Evolutionary conservation across 2,329 filamentous ascomycete genomes (phyloP), one percentile per base, ranked within the genome.

Genomic region (Exophiala spinifera): DNA sequence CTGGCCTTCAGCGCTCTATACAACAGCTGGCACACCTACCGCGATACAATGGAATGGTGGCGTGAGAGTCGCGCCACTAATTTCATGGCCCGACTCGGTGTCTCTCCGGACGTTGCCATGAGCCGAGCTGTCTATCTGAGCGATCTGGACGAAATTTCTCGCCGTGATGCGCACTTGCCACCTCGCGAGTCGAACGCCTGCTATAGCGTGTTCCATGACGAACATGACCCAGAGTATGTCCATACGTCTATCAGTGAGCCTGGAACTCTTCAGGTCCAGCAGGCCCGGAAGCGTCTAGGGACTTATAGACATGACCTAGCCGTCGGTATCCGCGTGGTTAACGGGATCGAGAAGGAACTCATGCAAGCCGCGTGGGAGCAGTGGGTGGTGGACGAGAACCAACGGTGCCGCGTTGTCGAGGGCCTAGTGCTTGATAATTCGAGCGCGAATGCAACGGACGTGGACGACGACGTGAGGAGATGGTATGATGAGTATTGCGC

Each of bases 311-410:
- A 99, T 69, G 91, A 97, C 67, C 77, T 99, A 17, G 75, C 97
- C 2, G 91, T 99, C 4, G 91, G 91, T 4, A 84, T 97, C 76
- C 84, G 91, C 3, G 83, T 96, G 2, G 86, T 97, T 57, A 96
- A 97, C 71, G 86, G 81, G 53, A 84, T 97, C 23, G 94, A 97
- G 76, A 80, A 82, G 55, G 91, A 96, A 70, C 86, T 96, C 69
- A 72, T 97, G 50, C 82, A 84, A 65, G 87, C 87, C 0, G 92
- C 96, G 70, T 99, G 91, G 86, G 91, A 96, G 74, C 88, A 89
- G 60, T 99, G 92, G 91, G 79, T 97, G 25, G 72, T 81, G 2
- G 86, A 89, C 62, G 94, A 99, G 73, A 86, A 84, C 60, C 72
- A 78, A 31, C 82, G 88, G 46, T 99, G 94, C 69, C 82, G 83